phyloP scores from a whole-genome alignment of 1,284 basidiomycete species.

The Cronartium quercuum region DNA sequence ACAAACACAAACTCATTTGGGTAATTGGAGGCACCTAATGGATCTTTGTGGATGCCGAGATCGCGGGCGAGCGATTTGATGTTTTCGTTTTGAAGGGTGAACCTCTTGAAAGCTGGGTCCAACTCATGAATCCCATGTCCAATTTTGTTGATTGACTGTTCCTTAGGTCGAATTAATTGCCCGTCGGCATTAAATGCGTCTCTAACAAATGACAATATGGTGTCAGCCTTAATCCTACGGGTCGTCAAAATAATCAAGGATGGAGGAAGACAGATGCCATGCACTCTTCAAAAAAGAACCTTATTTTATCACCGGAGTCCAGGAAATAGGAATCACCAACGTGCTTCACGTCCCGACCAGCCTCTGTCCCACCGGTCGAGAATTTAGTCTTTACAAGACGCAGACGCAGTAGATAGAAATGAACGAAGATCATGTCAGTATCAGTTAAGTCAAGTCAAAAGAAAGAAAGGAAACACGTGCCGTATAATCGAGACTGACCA shows the following conservation, averaged over 20 bases:
- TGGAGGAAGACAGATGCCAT: constrained; percentile 59
- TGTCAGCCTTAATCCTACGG: constrained; percentile 50
- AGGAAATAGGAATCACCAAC: constrained; percentile 90
- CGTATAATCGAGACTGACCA: constrained; percentile 58
- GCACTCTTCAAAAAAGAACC: constrained; percentile 78
- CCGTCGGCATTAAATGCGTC: constrained; percentile 44
- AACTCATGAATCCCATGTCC: constrained; percentile 67
- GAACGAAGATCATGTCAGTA: constrained; percentile 9
- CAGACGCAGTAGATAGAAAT: constrained; percentile 8
- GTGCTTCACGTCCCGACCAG: constrained; percentile 53
- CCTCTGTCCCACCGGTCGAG: constrained; percentile 64
- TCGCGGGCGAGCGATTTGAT: constrained; percentile 65
- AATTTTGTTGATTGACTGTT: constrained; percentile 56
- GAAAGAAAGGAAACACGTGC: no score
- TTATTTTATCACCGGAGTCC: constrained; percentile 81
- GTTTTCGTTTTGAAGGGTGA: constrained; percentile 68
- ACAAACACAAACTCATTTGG: no score
- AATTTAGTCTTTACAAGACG: constrained; percentile 79
- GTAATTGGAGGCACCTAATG: constrained; percentile 60
- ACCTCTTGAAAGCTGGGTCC: constrained; percentile 69
- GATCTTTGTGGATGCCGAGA: constrained; percentile 71
- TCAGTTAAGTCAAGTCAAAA: no score
- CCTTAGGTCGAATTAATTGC: constrained; percentile 67
- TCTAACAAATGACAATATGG: constrained; percentile 46
- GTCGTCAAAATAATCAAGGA: constrained; percentile 24